phyloP scores from a whole-genome alignment of 2,329 filamentous ascomycete genomes.

The Lachnellula occidentalis region DNA sequence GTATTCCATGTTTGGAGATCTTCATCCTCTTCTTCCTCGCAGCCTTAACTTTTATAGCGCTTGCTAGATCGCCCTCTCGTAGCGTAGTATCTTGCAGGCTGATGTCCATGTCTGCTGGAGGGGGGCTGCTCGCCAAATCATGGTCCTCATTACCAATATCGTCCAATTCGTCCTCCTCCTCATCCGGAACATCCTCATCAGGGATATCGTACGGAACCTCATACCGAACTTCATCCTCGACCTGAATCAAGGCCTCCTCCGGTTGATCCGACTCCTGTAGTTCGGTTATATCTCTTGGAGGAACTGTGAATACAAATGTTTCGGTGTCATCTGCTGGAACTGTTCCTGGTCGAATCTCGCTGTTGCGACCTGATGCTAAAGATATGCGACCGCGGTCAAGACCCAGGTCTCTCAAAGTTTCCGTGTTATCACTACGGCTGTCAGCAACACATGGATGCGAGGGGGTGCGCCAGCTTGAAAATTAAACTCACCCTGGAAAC shows the following conservation, averaged over 20 bases:
- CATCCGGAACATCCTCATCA: constrained; percentile 1
- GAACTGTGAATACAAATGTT: constrained; percentile 30
- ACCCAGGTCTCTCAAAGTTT: constrained; percentile 16
- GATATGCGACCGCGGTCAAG: constrained; percentile 14
- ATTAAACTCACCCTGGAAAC: constrained; percentile 16
- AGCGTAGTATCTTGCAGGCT: constrained; percentile 17
- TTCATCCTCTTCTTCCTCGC: constrained; percentile 46
- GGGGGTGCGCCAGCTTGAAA: neutral
- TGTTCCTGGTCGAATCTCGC: constrained; percentile 25
- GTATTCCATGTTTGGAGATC: constrained; percentile 65
- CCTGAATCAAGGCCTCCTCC: neutral
- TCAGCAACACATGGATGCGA: constrained; percentile 3
- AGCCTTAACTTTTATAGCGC: constrained; percentile 17
- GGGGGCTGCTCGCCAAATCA: neutral
- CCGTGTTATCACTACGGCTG: constrained; percentile 19
- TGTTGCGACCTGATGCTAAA: constrained; percentile 22
- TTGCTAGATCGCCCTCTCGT: constrained; percentile 7
- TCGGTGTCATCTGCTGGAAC: constrained; percentile 29
- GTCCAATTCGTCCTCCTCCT: constrained; percentile 13
- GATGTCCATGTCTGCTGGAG: constrained; percentile 3
- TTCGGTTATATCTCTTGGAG: constrained; percentile 22
- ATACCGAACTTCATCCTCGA: neutral
- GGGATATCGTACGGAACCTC: neutral
- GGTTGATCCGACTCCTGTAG: neutral
- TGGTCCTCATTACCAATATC: constrained; percentile 22